Conservation (phyloP, 148 eudicot genomes). For the Camellia lanceoleosa region DNA sequence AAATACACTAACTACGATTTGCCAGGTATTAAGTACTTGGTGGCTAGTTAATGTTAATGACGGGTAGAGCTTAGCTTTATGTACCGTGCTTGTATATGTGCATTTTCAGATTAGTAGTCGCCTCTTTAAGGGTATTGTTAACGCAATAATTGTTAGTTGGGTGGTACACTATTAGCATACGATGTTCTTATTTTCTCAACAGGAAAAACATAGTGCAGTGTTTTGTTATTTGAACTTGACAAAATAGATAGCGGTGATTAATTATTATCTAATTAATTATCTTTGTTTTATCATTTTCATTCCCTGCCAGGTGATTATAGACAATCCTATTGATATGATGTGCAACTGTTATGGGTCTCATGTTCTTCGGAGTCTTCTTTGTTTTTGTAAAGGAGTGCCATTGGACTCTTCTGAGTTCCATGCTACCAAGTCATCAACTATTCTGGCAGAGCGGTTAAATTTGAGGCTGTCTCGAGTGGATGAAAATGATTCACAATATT, state of each 20-base stretch:
- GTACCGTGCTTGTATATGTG: neutral
- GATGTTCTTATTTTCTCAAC: neutral
- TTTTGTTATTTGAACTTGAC: neutral
- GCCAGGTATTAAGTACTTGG: constrained; percentile 50
- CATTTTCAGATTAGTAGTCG: neutral
- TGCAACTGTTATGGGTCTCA: constrained; percentile 90
- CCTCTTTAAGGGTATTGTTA: neutral
- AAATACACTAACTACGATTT: constrained; percentile 57
- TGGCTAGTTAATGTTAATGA: neutral
- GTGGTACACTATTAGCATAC: neutral
- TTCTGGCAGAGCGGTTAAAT: constrained; percentile 67
- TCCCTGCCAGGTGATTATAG: constrained; percentile 54
- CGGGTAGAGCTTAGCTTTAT: neutral
- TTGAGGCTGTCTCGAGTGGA: constrained; percentile 34
- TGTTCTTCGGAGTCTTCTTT: constrained; percentile 86
- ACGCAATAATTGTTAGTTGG: neutral
- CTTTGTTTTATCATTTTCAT: constrained; percentile 7
- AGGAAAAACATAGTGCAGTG: neutral
- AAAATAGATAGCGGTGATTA: neutral
- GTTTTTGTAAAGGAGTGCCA: constrained; percentile 86
- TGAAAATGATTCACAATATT: constrained; percentile 28
- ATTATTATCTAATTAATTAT: neutral
- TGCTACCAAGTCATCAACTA: constrained; percentile 54
- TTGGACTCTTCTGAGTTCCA: constrained; percentile 63
- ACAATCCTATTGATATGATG: constrained; percentile 69